A percentile compares a stretch with the other conserved stretches of the same genome.
phyloP scores from a whole-genome alignment of 2,329 filamentous ascomycete genomes.

The Monilinia vaccinii-corymbosi region DNA sequence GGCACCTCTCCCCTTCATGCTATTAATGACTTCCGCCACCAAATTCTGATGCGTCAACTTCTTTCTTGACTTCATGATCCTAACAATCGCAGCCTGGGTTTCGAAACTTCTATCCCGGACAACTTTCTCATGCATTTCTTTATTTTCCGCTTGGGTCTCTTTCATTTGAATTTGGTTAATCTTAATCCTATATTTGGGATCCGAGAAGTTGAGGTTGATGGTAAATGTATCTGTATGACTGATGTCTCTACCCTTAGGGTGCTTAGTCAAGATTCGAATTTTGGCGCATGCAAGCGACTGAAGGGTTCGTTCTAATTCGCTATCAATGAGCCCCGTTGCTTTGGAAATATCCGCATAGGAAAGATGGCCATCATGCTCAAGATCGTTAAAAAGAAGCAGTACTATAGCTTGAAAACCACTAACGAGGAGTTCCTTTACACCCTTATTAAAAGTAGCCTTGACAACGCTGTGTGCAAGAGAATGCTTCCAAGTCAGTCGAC shows the following conservation, averaged over 20 bases:
- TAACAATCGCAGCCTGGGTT: conserved; percentile 91
- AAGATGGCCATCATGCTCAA: conserved; percentile 51
- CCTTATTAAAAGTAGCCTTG: conserved; percentile 69
- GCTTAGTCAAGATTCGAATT: conserved; percentile 73
- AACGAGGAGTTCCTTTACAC: conserved; percentile 79
- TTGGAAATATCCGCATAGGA: conserved; percentile 67
- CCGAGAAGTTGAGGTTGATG: conserved; percentile 67
- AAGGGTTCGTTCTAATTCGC: conserved; percentile 78
- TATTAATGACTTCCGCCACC: conserved; percentile 83
- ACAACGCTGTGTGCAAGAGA: conserved; percentile 84
- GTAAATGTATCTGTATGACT: conserved; percentile 71
- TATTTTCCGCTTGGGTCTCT: conserved; percentile 92
- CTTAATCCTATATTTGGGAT: conserved; percentile 85
- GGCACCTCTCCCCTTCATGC: conserved; percentile 78
- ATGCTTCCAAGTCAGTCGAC: conserved; percentile 86
- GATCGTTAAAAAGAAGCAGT: conserved; percentile 78
- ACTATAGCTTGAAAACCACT: conserved; percentile 90
- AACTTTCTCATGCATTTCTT: conserved; percentile 84
- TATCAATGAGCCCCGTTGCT: conserved; percentile 64
- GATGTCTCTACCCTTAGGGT: conserved; percentile 77
- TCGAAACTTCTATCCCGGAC: conserved; percentile 87
- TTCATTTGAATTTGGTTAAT: conserved; percentile 98
- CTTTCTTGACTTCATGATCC: conserved; percentile 95
- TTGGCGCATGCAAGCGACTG: conserved; percentile 93
- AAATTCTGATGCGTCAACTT: conserved; percentile 77